Conservation (phyloP, 176 grass and related monocot genomes). For the Ananas comosus region DNA sequence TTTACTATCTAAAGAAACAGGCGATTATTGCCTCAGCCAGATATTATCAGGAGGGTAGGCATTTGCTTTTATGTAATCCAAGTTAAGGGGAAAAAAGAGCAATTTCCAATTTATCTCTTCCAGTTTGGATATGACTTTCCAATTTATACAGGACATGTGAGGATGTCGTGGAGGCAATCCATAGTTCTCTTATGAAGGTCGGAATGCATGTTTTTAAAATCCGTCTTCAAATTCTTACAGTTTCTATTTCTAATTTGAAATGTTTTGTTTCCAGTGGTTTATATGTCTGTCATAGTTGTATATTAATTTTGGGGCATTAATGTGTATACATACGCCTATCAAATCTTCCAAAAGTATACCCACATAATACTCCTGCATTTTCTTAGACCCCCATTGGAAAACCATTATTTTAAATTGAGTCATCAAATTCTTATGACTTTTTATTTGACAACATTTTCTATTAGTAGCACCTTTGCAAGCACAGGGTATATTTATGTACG, state of each 20-base stretch:
- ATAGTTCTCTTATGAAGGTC: slow-evolving; percentile 74
- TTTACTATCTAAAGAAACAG: slow-evolving; percentile 84
- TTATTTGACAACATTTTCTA: background rate
- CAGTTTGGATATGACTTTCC: slow-evolving; percentile 16
- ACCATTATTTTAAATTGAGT: too few species aligned
- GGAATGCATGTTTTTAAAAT: slow-evolving; percentile 2
- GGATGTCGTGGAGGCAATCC: slow-evolving; percentile 65
- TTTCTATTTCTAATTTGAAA: background rate
- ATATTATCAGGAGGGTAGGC: slow-evolving; percentile 87
- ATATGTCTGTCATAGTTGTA: too few species aligned
- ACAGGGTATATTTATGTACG: too few species aligned
- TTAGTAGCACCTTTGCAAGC: too few species aligned
- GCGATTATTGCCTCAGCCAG: slow-evolving; percentile 84
- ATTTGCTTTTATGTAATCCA: slow-evolving; percentile 16
- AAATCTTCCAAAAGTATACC: too few species aligned
- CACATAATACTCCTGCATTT: too few species aligned
- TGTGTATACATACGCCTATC: too few species aligned
- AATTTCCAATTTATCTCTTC: slow-evolving; percentile 7
- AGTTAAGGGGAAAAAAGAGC: background rate
- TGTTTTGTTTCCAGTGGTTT: too few species aligned
- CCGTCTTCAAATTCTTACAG: slow-evolving; percentile 5
- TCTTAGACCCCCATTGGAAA: too few species aligned
- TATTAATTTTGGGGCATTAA: too few species aligned
- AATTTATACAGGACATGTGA: slow-evolving; percentile 50
- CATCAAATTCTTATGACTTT: background rate